These are phyloP conservation scores for Aspergillus heteromorphus DNA, from an alignment of 495 filamentous ascomycete species.

Conservation along the genomic window DNA sequence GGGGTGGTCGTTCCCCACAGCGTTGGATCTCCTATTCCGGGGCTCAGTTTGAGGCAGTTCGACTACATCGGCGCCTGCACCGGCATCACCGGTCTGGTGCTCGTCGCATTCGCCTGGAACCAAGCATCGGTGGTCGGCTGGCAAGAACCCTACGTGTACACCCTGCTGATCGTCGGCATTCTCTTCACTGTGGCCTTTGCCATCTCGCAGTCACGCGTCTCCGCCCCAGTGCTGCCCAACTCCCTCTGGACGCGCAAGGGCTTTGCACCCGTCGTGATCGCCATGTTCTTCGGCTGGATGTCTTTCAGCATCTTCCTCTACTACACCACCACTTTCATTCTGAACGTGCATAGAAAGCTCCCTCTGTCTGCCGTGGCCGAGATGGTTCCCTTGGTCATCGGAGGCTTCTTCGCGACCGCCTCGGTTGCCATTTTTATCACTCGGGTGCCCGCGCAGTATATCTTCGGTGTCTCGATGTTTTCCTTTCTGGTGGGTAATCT, in stretches of 20 bases:
- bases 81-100: constrained; percentile 30
- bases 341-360: constrained; percentile 19
- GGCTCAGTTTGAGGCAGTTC: constrained; percentile 19
- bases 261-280: constrained; percentile 31
- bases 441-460: constrained; percentile 24
- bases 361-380: constrained; percentile 31
- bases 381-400: constrained; percentile 29
- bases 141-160: constrained; percentile 27
- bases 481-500: constrained; percentile 33
- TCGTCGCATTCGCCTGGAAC: constrained; percentile 38
- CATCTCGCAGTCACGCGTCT: constrained; percentile 22
- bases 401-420: constrained; percentile 29
- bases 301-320: constrained; percentile 39
- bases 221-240: constrained; percentile 21
- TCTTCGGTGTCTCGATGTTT: constrained; percentile 41
- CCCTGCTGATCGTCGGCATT: constrained; percentile 30
- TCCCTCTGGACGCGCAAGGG: constrained; percentile 31
- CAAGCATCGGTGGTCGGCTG: constrained; percentile 33
- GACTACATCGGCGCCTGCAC: constrained; percentile 44
- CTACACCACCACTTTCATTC: constrained; percentile 36
- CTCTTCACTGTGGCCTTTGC: constrained; percentile 26
- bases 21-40: constrained; percentile 20
- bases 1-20: constrained; percentile 16
- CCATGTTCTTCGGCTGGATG: constrained; percentile 35
- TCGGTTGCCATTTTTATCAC: constrained; percentile 33